A percentile compares a stretch with the other conserved stretches of the same genome.
Evolutionary conservation across 805 yeast species (phyloP).

Genomic region (Candida taoyuanica): DNA sequence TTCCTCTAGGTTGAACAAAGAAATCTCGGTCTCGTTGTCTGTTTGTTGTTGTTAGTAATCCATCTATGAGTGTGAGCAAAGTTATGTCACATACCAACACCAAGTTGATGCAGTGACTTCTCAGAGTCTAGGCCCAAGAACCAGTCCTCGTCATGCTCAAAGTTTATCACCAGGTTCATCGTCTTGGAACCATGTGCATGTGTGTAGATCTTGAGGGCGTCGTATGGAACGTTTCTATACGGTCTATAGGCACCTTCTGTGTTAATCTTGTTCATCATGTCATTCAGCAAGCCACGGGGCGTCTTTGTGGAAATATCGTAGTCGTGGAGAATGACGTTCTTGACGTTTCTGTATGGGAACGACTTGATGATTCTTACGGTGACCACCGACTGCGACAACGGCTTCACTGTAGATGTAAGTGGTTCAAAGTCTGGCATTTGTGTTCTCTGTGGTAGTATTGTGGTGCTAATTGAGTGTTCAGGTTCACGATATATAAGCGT

Average conservation of each 20-base stretch:
- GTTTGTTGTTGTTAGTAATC: conserved; percentile 13
- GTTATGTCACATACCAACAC: conserved; percentile 30
- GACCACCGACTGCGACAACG: conserved; percentile 54
- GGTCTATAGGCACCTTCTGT: conserved; percentile 75
- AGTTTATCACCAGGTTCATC: conserved; percentile 84
- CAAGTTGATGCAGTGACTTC: conserved; percentile 37
- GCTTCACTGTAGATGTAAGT: conserved; percentile 72
- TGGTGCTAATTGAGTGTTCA: too few relatives aligned
- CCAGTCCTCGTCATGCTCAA: conserved; percentile 82
- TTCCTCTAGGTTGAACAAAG: conserved; percentile 66
- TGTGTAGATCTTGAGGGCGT: conserved; percentile 81
- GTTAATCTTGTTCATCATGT: conserved; percentile 40
- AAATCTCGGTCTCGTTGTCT: conserved; percentile 89
- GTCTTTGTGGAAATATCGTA: conserved; percentile 69
- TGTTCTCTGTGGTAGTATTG: too few relatives aligned
- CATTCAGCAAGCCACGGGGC: conserved; percentile 56
- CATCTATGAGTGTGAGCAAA: conserved; percentile 26
- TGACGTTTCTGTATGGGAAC: conserved; percentile 85
- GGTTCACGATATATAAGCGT: too few relatives aligned
- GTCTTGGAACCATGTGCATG: conserved; percentile 95
- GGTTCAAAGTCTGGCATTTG: conserved; percentile 50
- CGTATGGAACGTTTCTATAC: conserved; percentile 67
- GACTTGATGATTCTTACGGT: conserved; percentile 88
- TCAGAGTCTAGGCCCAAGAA: conserved; percentile 38
- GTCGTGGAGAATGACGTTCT: conserved; percentile 63